A percentile compares a stretch with the other conserved stretches of the same genome.
These are phyloP conservation scores for Tremella yokohamensis DNA, from an alignment of 768 basidiomycete genomes.

Conservation along the genomic window DNA sequence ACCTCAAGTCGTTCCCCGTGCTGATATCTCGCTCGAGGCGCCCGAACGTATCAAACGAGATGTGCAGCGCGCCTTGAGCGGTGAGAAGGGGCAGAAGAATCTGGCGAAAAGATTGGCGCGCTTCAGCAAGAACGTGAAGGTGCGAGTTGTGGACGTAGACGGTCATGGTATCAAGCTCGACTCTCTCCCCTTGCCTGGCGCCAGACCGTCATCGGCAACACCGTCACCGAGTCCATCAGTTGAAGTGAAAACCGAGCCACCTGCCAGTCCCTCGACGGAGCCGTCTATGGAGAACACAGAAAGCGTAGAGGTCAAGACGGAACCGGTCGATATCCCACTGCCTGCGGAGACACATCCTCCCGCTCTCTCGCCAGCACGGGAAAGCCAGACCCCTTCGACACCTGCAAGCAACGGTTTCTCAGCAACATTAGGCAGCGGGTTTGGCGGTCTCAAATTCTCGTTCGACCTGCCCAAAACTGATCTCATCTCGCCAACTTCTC, in stretches of 20 bases:
- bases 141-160: no score
- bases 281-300: not conserved
- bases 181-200: no score
- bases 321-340: not conserved
- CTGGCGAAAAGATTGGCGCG: no score
- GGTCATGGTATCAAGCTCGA: no score
- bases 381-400: not conserved
- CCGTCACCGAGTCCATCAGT: no score
- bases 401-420: not conserved
- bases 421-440: not conserved
- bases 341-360: not conserved
- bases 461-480: not conserved
- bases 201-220: no score
- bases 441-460: conserved; percentile 9
- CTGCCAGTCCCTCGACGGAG: not conserved
- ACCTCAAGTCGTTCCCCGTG: no score
- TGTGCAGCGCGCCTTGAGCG: no score
- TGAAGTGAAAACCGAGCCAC: not conserved
- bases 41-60: no score
- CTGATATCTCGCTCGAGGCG: no score
- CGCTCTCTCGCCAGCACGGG: not conserved
- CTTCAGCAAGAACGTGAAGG: no score
- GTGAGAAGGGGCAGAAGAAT: no score
- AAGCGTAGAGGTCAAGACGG: not conserved
- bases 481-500: not conserved